phyloP scores from a whole-genome alignment of 768 basidiomycete species.

The Hirschioporus abietinus region DNA sequence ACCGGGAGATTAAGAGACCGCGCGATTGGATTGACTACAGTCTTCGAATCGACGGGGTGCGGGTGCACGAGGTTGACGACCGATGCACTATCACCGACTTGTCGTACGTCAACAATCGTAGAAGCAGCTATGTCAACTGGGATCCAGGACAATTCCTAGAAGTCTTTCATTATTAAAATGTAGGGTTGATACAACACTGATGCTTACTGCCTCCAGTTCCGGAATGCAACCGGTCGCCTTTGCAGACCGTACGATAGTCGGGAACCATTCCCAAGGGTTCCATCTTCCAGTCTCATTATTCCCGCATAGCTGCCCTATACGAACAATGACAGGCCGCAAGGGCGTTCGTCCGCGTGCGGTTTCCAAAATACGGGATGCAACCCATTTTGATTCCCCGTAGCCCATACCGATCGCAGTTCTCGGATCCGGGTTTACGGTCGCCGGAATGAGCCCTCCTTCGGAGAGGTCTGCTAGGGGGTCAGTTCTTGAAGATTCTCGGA shows the following conservation, averaged over 20 bases:
- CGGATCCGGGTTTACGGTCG: conserved; percentile 16
- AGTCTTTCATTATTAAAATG: no score
- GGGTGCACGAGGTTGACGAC: conserved; percentile 23
- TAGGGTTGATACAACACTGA: not conserved
- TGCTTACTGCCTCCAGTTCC: conserved; percentile 8
- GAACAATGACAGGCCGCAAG: conserved; percentile 19
- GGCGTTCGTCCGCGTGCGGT: conserved; percentile 14
- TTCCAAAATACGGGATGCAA: conserved; percentile 22
- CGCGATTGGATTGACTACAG: conserved; percentile 13
- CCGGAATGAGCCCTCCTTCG: conserved; percentile 18
- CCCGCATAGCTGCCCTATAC: conserved; percentile 30
- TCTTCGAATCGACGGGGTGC: conserved; percentile 15
- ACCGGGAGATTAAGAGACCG: conserved; percentile 17
- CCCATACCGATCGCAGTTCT: conserved; percentile 15
- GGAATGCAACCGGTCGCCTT: conserved; percentile 20
- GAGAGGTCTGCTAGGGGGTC: not conserved
- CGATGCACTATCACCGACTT: conserved; percentile 4
- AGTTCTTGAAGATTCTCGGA: not conserved
- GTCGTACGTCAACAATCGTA: conserved; percentile 20
- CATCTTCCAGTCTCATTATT: conserved; percentile 25
- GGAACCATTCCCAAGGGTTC: conserved; percentile 33
- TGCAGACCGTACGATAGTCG: conserved; percentile 27
- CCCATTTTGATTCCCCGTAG: conserved; percentile 31
- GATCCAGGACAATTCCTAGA: conserved; percentile 21
- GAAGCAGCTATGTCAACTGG: conserved; percentile 19